Conservation (phyloP, 768 basidiomycete genomes). For the Trametes sanguinea region DNA sequence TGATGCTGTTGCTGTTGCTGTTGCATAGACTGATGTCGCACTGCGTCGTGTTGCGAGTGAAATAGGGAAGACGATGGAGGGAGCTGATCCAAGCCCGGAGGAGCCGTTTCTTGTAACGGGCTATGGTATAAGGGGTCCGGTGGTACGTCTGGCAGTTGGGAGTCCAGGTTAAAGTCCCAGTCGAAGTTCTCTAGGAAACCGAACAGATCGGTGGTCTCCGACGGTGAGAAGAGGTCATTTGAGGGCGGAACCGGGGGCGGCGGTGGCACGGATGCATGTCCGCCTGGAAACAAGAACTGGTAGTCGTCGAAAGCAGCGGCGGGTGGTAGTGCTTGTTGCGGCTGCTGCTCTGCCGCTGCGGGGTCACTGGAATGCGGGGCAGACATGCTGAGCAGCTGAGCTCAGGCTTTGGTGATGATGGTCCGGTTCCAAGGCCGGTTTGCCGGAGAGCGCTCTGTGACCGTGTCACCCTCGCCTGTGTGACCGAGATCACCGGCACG, state of each 20-base stretch:
- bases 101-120: constrained; percentile 15
- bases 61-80: constrained; percentile 19
- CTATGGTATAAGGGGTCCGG: constrained; percentile 15
- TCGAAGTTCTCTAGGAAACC: constrained; percentile 83
- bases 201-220: constrained; percentile 77
- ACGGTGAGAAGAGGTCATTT: constrained; percentile 74
- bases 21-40: constrained; percentile 1
- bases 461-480: neutral
- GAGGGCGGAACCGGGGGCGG: constrained; percentile 67
- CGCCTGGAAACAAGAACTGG: constrained; percentile 68
- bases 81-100: constrained; percentile 29
- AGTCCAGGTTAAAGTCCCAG: constrained; percentile 56
- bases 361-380: constrained; percentile 8
- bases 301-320: constrained; percentile 63
- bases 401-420: neutral
- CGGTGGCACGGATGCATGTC: constrained; percentile 48
- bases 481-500: constrained; percentile 6
- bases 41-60: constrained; percentile 1
- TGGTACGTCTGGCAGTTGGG: constrained; percentile 17
- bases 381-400: constrained; percentile 17
- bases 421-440: constrained; percentile 10
- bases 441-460: constrained; percentile 8
- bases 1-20: neutral
- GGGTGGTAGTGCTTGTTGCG: constrained; percentile 46
- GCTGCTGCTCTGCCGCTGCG: constrained; percentile 9